Percentiles rank a stretch among this genome's conserved stretches.
Evolutionary conservation across 306 rosid species (phyloP).

Genomic region (Begonia fuchsioides): DNA sequence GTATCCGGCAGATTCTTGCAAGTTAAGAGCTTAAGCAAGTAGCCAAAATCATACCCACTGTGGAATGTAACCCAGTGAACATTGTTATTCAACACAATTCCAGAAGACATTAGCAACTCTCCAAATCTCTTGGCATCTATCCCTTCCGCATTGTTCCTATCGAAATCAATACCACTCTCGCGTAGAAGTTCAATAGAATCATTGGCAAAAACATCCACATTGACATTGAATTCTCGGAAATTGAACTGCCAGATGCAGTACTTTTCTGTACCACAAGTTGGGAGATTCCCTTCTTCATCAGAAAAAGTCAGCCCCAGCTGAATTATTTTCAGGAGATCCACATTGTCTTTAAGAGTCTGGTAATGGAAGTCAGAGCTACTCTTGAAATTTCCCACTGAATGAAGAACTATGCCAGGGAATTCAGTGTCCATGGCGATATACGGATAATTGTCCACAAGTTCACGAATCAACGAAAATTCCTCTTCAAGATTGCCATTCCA

Average conservation of each 20-base stretch:
- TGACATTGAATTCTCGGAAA: conserved; percentile 13
- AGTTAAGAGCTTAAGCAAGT: conserved; percentile 28
- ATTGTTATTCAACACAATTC: conserved; percentile 13
- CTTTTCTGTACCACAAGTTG: conserved; percentile 6
- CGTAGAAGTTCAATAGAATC: conserved; percentile 36
- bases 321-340: conserved; percentile 31
- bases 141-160: conserved; percentile 22
- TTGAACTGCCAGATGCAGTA: conserved; percentile 42
- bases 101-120: conserved; percentile 1
- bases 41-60: conserved; percentile 9
- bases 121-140: conserved; percentile 28
- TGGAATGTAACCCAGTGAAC: conserved; percentile 38
- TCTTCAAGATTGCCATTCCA: conserved; percentile 35
- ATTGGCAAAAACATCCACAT: conserved; percentile 25
- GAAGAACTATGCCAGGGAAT: conserved; percentile 32
- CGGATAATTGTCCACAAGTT: conserved; percentile 31
- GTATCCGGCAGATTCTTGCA: conserved; percentile 34
- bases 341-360: conserved; percentile 39
- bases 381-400: conserved; percentile 36
- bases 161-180: conserved; percentile 38
- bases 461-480: conserved; percentile 26
- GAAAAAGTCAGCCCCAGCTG: conserved; percentile 36
- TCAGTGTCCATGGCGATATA: conserved; percentile 41
- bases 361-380: conserved; percentile 29
- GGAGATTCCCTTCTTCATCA: conserved; percentile 32